phyloP scores from a whole-genome alignment of 495 filamentous ascomycete genomes.

The Podospora bellae-mahoneyi region DNA sequence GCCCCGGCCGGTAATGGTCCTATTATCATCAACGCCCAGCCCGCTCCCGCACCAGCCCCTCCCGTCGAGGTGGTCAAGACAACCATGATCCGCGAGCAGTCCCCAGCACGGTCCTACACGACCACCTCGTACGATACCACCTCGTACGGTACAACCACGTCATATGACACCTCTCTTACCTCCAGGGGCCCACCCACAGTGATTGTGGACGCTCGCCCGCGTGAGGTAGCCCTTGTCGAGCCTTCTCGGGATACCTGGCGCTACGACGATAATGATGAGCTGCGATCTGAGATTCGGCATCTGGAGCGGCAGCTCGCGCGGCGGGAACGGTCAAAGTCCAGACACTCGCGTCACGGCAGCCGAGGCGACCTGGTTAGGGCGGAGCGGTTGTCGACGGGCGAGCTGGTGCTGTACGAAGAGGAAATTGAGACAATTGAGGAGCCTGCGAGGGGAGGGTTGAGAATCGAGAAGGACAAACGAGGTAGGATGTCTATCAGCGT shows the following conservation, averaged over 20 bases:
- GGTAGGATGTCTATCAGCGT: slow-evolving; percentile 74
- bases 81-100: slow-evolving; percentile 35
- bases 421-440: slow-evolving; percentile 51
- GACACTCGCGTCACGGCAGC: slow-evolving; percentile 28
- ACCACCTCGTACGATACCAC: slow-evolving; percentile 28
- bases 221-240: slow-evolving; percentile 37
- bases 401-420: slow-evolving; percentile 55
- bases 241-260: not conserved
- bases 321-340: slow-evolving; percentile 6
- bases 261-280: slow-evolving; percentile 28
- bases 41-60: slow-evolving; percentile 38
- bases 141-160: slow-evolving; percentile 11
- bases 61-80: slow-evolving; percentile 43
- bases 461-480: slow-evolving; percentile 78
- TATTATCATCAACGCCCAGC: slow-evolving; percentile 41
- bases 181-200: slow-evolving; percentile 30
- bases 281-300: slow-evolving; percentile 43
- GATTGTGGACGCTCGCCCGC: slow-evolving; percentile 33
- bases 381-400: slow-evolving; percentile 47
- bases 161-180: slow-evolving; percentile 24
- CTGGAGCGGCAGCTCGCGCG: slow-evolving; percentile 33
- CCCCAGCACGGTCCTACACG: slow-evolving; percentile 35
- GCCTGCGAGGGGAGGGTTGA: slow-evolving; percentile 50
- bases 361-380: slow-evolving; percentile 41
- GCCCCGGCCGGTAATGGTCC: slow-evolving; percentile 26